Evolutionary conservation across 129 eudicot genomes (phyloP).

Genomic region (Saussurea involucrata): DNA sequence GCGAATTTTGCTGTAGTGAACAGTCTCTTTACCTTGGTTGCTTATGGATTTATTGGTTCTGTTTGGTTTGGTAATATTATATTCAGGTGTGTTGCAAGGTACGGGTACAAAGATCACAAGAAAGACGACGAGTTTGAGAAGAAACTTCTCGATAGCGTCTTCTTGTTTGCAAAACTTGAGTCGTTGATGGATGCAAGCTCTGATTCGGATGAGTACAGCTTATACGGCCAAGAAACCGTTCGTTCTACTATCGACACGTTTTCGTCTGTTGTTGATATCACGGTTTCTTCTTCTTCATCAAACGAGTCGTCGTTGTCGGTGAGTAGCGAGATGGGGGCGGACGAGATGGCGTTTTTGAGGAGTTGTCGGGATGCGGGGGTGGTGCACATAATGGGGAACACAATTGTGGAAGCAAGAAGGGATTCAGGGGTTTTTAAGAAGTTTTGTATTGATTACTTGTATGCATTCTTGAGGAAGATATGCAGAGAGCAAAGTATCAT

Average conservation of each 20-base stretch:
- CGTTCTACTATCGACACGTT: constrained; percentile 28
- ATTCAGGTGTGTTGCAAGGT: constrained; percentile 78
- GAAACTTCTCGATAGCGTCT: constrained; percentile 62
- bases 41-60: background rate
- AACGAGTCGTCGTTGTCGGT: constrained; percentile 59
- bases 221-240: constrained; percentile 52
- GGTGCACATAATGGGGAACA: constrained; percentile 81
- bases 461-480: constrained; percentile 81
- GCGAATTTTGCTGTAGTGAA: background rate
- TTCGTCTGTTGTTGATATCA: constrained; percentile 35
- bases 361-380: constrained; percentile 76
- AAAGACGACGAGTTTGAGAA: constrained; percentile 81
- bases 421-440: constrained; percentile 52
- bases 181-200: constrained; percentile 76
- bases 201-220: constrained; percentile 73
- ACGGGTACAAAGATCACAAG: constrained; percentile 83
- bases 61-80: background rate
- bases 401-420: constrained; percentile 65
- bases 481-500: constrained; percentile 86
- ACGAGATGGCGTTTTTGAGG: constrained; percentile 60
- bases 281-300: constrained; percentile 36
- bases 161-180: constrained; percentile 65
- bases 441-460: constrained; percentile 69
- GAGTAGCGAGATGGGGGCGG: constrained; percentile 27
- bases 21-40: background rate